Conservation (phyloP, 2,329 filamentous ascomycete species). For the Neonectria magnoliae region DNA sequence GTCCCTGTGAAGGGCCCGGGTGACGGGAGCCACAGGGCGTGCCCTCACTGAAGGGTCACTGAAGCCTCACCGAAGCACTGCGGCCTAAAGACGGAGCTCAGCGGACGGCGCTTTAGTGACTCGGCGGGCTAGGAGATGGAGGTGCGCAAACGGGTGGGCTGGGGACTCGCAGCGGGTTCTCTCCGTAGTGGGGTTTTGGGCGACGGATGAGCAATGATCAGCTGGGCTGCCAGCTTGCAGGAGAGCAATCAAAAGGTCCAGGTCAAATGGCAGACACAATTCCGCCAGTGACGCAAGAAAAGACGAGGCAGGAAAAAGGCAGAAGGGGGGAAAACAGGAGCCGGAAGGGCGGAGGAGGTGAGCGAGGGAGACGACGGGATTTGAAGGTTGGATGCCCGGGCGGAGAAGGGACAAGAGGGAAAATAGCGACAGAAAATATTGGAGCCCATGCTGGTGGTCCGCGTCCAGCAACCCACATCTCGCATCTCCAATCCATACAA, state of each 20-base stretch:
- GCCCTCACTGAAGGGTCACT: background rate
- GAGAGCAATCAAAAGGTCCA: background rate
- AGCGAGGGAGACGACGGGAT: slow-evolving; percentile 17
- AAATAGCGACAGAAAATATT: slow-evolving; percentile 9
- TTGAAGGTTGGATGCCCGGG: slow-evolving; percentile 21
- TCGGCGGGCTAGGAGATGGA: background rate
- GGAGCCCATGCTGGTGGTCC: slow-evolving; percentile 11
- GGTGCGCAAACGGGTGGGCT: background rate
- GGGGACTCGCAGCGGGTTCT: background rate
- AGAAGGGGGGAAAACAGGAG: slow-evolving; percentile 2
- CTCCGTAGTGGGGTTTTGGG: background rate
- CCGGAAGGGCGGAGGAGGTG: background rate
- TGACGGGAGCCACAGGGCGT: slow-evolving; percentile 11
- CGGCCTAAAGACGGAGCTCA: background rate
- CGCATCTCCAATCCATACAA: background rate
- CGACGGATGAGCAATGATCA: background rate
- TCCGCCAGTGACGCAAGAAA: slow-evolving; percentile 4
- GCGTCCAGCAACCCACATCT: background rate
- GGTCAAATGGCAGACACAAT: background rate
- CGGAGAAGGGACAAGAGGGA: slow-evolving; percentile 13
- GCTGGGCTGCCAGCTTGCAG: background rate
- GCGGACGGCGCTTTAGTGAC: background rate
- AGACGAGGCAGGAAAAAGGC: background rate
- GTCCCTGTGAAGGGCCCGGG: slow-evolving; percentile 16
- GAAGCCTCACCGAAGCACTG: slow-evolving; percentile 2